phyloP scores from a whole-genome alignment of 2,329 filamentous ascomycete genomes.

The Cladosporium sphaerospermum region DNA sequence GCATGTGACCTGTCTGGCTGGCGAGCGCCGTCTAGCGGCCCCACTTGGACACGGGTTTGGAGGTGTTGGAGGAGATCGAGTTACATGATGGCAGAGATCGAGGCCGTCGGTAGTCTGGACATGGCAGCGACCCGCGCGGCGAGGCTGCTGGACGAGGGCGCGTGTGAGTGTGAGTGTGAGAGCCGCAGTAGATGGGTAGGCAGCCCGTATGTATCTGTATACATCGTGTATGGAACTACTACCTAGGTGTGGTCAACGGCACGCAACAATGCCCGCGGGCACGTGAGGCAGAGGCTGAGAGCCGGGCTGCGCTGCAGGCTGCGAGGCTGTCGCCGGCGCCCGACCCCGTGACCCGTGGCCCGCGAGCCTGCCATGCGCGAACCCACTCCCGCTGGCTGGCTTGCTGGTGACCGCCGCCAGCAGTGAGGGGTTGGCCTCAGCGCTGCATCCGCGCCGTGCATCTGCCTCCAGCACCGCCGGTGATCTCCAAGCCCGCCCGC shows the following conservation, averaged over 20 bases:
- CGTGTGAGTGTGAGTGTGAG: too few relatives aligned
- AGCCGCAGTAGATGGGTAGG: too few relatives aligned
- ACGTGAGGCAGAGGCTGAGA: not conserved
- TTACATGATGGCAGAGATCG: not conserved
- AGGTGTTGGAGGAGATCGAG: constrained; percentile 4
- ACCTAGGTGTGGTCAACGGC: not conserved
- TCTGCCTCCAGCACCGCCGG: not conserved
- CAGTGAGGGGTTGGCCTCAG: constrained; percentile 8
- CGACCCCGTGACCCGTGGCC: constrained; percentile 1
- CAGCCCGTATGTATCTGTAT: too few relatives aligned
- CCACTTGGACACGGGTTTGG: constrained; percentile 6
- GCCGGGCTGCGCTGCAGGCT: not conserved
- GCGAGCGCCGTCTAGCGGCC: constrained; percentile 9
- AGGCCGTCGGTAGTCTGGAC: not conserved
- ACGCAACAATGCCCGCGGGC: not conserved
- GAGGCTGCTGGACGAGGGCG: too few relatives aligned
- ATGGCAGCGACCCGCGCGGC: too few relatives aligned
- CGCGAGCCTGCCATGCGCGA: not conserved
- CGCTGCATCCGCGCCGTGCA: constrained; percentile 8
- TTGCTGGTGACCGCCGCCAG: not conserved
- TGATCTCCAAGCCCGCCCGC: not conserved
- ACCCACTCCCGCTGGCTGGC: constrained; percentile 6
- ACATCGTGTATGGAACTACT: too few relatives aligned
- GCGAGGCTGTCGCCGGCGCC: too few relatives aligned
- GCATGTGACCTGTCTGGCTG: constrained; percentile 9